Conservation (phyloP, 2,329 filamentous ascomycete genomes). For the Ramularia endophylla region DNA sequence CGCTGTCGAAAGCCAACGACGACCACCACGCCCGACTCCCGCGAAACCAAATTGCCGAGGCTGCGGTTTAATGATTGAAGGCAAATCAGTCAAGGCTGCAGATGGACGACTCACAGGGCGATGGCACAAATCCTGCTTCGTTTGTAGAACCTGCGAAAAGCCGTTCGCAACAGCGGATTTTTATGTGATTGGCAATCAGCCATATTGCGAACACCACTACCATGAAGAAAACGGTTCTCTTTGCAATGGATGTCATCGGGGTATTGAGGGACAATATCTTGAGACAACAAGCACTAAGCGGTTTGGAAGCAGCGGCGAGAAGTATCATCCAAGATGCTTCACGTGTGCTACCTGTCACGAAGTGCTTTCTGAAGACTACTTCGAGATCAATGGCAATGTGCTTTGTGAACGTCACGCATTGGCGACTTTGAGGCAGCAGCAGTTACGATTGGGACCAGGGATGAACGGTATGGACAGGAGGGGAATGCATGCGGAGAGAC, state of each 20-base stretch:
- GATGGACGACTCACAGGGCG: conserved; percentile 87
- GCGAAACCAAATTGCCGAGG: conserved; percentile 73
- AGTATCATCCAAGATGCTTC: conserved; percentile 85
- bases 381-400: conserved; percentile 71
- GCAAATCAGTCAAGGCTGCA: conserved; percentile 89
- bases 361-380: conserved; percentile 77
- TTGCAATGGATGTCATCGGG: conserved; percentile 70
- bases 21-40: conserved; percentile 31
- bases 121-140: conserved; percentile 94
- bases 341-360: conserved; percentile 72
- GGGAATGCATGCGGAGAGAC: conserved; percentile 26
- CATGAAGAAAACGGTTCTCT: conserved; percentile 85
- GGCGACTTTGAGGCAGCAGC: conserved; percentile 29
- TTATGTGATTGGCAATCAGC: conserved; percentile 80
- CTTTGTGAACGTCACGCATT: conserved; percentile 87
- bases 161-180: conserved; percentile 86
- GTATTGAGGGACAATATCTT: conserved; percentile 91
- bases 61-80: conserved; percentile 70
- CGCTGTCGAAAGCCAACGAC: conserved; percentile 1
- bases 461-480: conserved; percentile 10
- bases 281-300: conserved; percentile 52
- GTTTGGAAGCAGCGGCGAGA: conserved; percentile 54
- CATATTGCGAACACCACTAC: conserved; percentile 89
- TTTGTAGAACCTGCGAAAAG: conserved; percentile 74
- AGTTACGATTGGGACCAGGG: conserved; percentile 5